Conservation (phyloP, 768 basidiomycete species). For the Pleurotus citrinopileatus region DNA sequence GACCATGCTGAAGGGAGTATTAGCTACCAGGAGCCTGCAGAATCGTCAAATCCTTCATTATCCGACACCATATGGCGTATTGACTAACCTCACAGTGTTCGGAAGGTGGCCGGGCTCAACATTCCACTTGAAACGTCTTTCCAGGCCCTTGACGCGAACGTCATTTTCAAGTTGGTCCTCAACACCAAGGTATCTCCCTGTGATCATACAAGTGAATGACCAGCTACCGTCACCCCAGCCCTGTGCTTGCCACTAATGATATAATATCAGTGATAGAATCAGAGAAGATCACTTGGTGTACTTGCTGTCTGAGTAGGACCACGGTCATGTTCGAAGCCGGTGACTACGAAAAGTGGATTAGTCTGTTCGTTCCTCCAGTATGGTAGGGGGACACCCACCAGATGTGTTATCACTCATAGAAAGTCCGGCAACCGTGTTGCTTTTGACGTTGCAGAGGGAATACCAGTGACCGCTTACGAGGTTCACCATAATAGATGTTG, state of each 20-base stretch:
- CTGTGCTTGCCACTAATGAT: conserved; percentile 32
- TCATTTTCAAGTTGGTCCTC: conserved; percentile 26
- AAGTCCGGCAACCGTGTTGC: conserved; percentile 40
- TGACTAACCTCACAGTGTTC: conserved; percentile 20
- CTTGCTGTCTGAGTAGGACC: conserved; percentile 42
- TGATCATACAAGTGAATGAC: conserved; percentile 29
- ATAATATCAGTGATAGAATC: background rate
- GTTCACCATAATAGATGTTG: background rate
- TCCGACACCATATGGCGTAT: background rate
- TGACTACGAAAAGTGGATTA: conserved; percentile 24
- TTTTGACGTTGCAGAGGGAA: conserved; percentile 37
- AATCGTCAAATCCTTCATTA: background rate
- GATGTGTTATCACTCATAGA: conserved; percentile 35
- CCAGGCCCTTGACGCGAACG: conserved; percentile 24
- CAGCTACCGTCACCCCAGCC: conserved; percentile 19
- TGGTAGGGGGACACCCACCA: conserved; percentile 20
- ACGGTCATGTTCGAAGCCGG: conserved; percentile 33
- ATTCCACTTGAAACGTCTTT: conserved; percentile 31
- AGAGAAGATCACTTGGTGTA: background rate
- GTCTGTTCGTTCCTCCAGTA: background rate
- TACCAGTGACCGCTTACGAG: conserved; percentile 30
- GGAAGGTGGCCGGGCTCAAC: conserved; percentile 31
- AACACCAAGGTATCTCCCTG: conserved; percentile 28
- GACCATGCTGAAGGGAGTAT: conserved; percentile 34
- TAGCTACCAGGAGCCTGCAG: conserved; percentile 34